Evolutionary conservation across 164 flowering plant species (phyloP), one percentile per base, ranked within the genome.

Genomic region (Dillenia turbinata): DNA sequence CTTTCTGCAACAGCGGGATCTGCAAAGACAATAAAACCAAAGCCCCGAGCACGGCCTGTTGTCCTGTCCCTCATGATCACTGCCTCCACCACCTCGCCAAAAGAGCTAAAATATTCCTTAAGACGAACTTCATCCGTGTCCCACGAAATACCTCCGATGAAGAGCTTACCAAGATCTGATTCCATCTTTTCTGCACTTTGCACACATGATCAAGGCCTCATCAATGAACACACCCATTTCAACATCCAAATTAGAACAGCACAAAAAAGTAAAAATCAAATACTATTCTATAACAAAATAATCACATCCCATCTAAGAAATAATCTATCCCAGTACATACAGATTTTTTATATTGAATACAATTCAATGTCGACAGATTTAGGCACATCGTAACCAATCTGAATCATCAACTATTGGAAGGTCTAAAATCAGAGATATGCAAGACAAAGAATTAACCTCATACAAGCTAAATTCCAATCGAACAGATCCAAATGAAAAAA

Each of bases 131-230:
- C 95, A 70, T 82, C 82, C 9, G 95, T 88, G 71, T 88, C 95
- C 95, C 95, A 90, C 0, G 96, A 90, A 68, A 89, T 86, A 66
- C 96, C 98, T 64, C 98, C 98, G 52, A 92, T 79, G 71, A 90
- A 92, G 53, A 89, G 87, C 81, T 92, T 89, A 5, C 95, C 98
- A 59, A 76, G 89, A 82, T 88, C 97, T 5, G 85, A 79, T 78
- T 89, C 92, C 92, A 90, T 90, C 78, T 59, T 69, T 67, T 63
- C 84, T 79, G 65, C 72, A 64, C 74, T 44, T 33, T 50, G 60
- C 65, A 66, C 58, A 10, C 33, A 47, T 56, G 64, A 70, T 64
- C 19, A 33, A 33, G 7, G 13, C 58, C 40, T 12, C 67, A 65
- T 16, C 56, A 57, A 65, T 64, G 45, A 49, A 65, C 33, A 63